Conservation (phyloP, 1,284 basidiomycete genomes). For the Trametes sp. region DNA sequence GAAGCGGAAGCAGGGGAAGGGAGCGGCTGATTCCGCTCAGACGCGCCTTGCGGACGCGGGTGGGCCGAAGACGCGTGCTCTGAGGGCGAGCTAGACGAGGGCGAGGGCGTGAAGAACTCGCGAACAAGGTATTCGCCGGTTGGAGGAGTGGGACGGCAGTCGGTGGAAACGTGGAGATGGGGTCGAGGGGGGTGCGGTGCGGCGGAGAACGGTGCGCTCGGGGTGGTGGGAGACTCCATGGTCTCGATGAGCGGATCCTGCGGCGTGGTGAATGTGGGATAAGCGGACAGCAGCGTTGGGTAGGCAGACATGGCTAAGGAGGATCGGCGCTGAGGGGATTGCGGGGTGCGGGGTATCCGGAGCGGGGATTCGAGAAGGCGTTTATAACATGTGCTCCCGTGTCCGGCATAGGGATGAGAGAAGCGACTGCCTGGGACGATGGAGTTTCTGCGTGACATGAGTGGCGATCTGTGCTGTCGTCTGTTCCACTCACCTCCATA, state of each 20-base stretch:
- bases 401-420: background rate
- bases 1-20: constrained; percentile 13
- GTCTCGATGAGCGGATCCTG: background rate
- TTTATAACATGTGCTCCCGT: constrained; percentile 3
- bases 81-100: constrained; percentile 19
- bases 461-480: constrained; percentile 19
- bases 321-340: background rate
- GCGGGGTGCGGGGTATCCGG: background rate
- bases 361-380: background rate
- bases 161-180: constrained; percentile 23
- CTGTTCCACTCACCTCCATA: background rate
- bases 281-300: background rate
- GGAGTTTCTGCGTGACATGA: constrained; percentile 17
- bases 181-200: constrained; percentile 10
- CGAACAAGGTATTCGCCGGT: constrained; percentile 21
- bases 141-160: constrained; percentile 2
- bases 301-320: constrained; percentile 8
- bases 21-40: background rate
- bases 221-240: constrained; percentile 4
- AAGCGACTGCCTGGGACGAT: background rate
- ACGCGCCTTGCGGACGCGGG: constrained; percentile 7
- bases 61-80: constrained; percentile 8
- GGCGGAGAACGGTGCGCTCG: constrained; percentile 1
- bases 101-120: constrained; percentile 27
- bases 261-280: background rate